Base-by-base conservation (phyloP, 805 yeast species). In the Cyberlindnera euphorbiae region DNA sequence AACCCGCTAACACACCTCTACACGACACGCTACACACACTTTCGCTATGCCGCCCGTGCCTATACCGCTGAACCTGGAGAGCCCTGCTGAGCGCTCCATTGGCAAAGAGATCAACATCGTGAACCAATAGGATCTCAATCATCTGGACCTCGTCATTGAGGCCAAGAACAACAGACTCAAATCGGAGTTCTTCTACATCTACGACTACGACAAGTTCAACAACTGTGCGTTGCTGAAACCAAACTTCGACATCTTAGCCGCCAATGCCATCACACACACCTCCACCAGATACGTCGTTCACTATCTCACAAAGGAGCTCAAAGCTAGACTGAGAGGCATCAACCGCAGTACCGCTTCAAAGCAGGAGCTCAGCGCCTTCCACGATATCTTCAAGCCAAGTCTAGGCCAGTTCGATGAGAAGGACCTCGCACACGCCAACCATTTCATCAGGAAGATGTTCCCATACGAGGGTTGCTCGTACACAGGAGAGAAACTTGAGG, bases 391-490 rank as follows among this genome's bases (percentile, higher is more conserved):
- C 46, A 58, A 60, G 35, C 61, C 65, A 24, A 56, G 59, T 28
- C 37, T 62, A 18, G 60, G 60, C 21, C 62, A 59, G 33, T 59
- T 58, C 26, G 55, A 53, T 26, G 52, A 55, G n/a, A 38, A 44
- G 12, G 65, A 60, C 35, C 52, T 60, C 23, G 22, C 32, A 6
- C 45, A 45, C 9, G 56, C 57, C 16, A 55, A 54, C 24, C 45
- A 45, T 4, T 49, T 54, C n/a, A 39, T 62, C 24, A 52, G 42
- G 38, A 35, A 39, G 1, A 46, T 61, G 46, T 62, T 62, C 47
- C 67, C 67, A 13, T 58, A 52, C 36, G 58, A 56, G 28, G 67
- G 67, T 3, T 62, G 67, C 34, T 57, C 66, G 4, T 48, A 53
- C 27, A 57, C 56, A 6, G 65, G 63, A 11, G 50, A 39, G 1